Evolutionary conservation across 805 yeast species (phyloP).

Genomic region (Candida tallmaniae): DNA sequence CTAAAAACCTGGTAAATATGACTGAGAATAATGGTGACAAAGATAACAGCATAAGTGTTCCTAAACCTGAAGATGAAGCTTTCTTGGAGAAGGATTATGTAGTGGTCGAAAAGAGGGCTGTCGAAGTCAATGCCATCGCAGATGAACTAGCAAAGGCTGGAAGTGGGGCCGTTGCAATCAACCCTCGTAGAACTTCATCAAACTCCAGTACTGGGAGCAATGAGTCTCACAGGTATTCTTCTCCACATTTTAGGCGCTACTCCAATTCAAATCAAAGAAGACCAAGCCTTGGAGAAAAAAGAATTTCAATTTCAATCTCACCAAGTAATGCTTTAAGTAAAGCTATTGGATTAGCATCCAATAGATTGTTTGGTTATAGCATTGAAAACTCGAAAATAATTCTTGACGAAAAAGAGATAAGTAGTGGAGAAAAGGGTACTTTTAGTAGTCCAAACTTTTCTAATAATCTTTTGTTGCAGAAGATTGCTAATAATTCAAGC

Average conservation of each 20-base stretch:
- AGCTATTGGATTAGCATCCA: constrained; percentile 84
- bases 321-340: constrained; percentile 87
- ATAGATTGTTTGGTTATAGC: constrained; percentile 67
- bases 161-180: constrained; percentile 45
- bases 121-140: constrained; percentile 92
- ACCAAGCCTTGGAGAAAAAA: constrained; percentile 59
- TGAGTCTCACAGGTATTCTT: constrained; percentile 7
- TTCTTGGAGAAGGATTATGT: constrained; percentile 82
- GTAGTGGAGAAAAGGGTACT: constrained; percentile 1
- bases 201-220: constrained; percentile 15
- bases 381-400: not conserved
- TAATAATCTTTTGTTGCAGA: constrained; percentile 31
- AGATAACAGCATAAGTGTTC: constrained; percentile 4
- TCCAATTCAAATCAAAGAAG: constrained; percentile 39
- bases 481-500: constrained; percentile 9
- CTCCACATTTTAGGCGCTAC: constrained; percentile 15
- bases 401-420: constrained; percentile 3
- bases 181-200: constrained; percentile 27
- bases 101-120: constrained; percentile 90
- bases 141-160: constrained; percentile 78
- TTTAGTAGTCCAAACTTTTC: constrained; percentile 27
- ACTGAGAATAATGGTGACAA: constrained; percentile 3
- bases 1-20: constrained; percentile 5
- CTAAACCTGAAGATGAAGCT: constrained; percentile 35
- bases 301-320: constrained; percentile 63